phyloP scores from a whole-genome alignment of 352 stramenopile species.

The Blastocystis sp. region DNA sequence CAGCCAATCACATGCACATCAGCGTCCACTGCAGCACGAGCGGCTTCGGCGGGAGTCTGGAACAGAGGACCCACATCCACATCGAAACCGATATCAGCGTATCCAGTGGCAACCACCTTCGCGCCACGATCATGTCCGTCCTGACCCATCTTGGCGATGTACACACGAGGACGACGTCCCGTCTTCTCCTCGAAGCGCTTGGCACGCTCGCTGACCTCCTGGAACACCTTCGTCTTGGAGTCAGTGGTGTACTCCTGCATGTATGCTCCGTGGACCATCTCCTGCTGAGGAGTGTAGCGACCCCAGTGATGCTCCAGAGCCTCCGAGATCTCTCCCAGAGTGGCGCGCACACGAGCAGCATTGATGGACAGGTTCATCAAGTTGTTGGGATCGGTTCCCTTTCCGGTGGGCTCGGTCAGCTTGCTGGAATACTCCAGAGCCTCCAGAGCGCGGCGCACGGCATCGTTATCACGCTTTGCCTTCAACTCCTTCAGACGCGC shows the following conservation, averaged over 20 bases:
- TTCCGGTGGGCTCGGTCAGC: conserved; percentile 71
- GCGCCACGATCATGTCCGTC: conserved; percentile 91
- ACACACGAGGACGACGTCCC: conserved; percentile 82
- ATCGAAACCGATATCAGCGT: conserved; percentile 92
- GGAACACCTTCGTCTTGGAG: conserved; percentile 75
- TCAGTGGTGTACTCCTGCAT: conserved; percentile 67
- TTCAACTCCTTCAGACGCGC: conserved; percentile 76
- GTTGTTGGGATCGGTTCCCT: conserved; percentile 81
- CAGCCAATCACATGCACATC: conserved; percentile 86
- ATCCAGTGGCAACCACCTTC: conserved; percentile 89
- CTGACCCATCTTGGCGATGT: conserved; percentile 90
- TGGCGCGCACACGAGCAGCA: conserved; percentile 78
- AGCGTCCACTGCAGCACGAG: conserved; percentile 82
- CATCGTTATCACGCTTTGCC: conserved; percentile 73
- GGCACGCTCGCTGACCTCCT: conserved; percentile 76
- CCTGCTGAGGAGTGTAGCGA: conserved; percentile 75
- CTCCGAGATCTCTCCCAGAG: conserved; percentile 87
- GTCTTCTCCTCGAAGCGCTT: conserved; percentile 83
- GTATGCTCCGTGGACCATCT: conserved; percentile 79
- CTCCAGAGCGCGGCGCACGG: conserved; percentile 70
- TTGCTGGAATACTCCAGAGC: conserved; percentile 68
- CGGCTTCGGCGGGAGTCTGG: conserved; percentile 77
- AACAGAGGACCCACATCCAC: conserved; percentile 92
- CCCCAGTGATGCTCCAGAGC: conserved; percentile 86
- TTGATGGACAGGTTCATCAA: conserved; percentile 85